phyloP scores from a whole-genome alignment of 495 filamentous ascomycete species.

The Chaetomidium leptoderma region DNA sequence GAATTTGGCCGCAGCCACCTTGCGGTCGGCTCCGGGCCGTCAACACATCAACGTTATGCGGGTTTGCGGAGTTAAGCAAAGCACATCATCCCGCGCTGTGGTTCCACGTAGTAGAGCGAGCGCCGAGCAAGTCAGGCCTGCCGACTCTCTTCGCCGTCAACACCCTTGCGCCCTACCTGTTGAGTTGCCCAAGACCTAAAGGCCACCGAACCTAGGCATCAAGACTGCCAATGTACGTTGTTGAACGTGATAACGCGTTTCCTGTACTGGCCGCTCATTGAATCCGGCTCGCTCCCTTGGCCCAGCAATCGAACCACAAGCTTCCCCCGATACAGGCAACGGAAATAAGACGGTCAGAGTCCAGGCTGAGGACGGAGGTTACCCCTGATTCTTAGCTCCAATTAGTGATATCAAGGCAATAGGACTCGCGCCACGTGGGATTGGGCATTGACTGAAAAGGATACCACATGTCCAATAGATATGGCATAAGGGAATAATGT shows the following conservation, averaged over 20 bases:
- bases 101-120: conserved; percentile 38
- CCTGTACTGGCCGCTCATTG: conserved; percentile 57
- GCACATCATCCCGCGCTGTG: not conserved
- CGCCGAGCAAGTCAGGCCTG: conserved; percentile 42
- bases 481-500: no score
- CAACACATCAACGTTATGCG: not conserved
- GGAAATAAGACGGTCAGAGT: no score
- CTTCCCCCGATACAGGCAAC: conserved; percentile 63
- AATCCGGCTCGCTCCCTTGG: conserved; percentile 59
- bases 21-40: not conserved
- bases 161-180: conserved; percentile 54
- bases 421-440: no score
- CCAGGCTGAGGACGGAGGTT: no score
- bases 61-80: not conserved
- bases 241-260: conserved; percentile 41
- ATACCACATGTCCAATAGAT: no score
- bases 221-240: not conserved
- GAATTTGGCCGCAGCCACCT: not conserved
- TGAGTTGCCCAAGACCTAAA: conserved; percentile 49
- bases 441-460: no score
- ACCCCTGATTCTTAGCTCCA: no score
- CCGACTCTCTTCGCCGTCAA: conserved; percentile 54
- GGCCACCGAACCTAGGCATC: conserved; percentile 1
- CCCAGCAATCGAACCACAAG: conserved; percentile 47
- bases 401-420: no score